Conservation (phyloP, 192 early-diverging fungal species). For the Phlyctochytrium arcticum region DNA sequence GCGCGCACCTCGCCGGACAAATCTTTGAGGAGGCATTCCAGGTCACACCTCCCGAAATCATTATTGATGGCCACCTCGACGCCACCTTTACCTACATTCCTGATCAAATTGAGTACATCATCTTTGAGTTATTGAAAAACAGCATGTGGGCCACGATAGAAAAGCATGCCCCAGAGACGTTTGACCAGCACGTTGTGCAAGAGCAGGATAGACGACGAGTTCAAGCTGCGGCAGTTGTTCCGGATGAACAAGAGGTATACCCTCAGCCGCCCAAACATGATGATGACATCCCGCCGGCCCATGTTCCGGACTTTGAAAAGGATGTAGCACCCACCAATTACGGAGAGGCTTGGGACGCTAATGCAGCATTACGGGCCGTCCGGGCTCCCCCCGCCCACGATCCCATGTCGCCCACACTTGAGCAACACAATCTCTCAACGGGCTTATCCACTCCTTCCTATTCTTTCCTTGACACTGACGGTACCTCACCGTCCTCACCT, state of each 20-base stretch:
- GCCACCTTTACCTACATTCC: constrained; percentile 89
- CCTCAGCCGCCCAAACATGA: neutral
- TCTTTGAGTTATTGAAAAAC: constrained; percentile 89
- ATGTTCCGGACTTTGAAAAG: too few relatives aligned
- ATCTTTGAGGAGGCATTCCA: constrained; percentile 49
- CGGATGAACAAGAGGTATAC: neutral
- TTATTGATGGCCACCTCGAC: constrained; percentile 68
- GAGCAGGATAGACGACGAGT: too few relatives aligned
- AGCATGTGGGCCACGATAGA: constrained; percentile 70
- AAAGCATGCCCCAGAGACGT: constrained; percentile 32
- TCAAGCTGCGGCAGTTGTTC: neutral
- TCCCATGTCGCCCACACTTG: constrained; percentile 1
- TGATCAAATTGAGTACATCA: constrained; percentile 90
- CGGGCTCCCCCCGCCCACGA: neutral
- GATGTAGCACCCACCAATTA: neutral
- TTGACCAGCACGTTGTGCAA: too few relatives aligned
- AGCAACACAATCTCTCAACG: neutral
- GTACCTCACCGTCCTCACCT: neutral
- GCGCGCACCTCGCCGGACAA: constrained; percentile 22
- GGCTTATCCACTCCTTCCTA: neutral
- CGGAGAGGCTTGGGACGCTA: constrained; percentile 22
- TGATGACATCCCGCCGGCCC: neutral
- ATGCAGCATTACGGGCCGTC: neutral
- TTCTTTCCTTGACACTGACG: too few relatives aligned
- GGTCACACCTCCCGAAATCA: constrained; percentile 61